A percentile compares a stretch with the other conserved stretches of the same genome.
Evolutionary conservation across 2,329 filamentous ascomycete genomes (phyloP).

Genomic region (Penicillium sp.): DNA sequence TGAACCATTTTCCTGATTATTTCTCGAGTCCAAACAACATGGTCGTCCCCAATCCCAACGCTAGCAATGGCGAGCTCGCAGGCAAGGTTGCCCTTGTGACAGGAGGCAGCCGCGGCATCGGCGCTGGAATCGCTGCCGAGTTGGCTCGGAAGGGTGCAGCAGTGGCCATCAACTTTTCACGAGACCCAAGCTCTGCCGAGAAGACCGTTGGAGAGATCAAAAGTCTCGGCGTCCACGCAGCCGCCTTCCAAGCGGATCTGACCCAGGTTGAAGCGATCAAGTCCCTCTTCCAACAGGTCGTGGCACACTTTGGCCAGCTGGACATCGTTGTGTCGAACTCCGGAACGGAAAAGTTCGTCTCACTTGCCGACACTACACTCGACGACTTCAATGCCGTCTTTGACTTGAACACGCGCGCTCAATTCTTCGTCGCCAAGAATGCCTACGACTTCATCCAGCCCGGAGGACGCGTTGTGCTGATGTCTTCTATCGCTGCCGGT

Average conservation of each 20-base stretch:
- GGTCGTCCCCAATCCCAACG: conserved; percentile 14
- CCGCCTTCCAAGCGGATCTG: conserved; percentile 63
- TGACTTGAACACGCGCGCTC: conserved; percentile 56
- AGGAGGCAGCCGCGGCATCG: conserved; percentile 38
- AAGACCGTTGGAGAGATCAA: conserved; percentile 62
- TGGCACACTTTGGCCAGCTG: conserved; percentile 48
- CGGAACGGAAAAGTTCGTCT: conserved; percentile 40
- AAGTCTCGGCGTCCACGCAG: conserved; percentile 56
- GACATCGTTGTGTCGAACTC: conserved; percentile 49
- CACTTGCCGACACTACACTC: conserved; percentile 20
- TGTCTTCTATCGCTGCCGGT: conserved; percentile 63
- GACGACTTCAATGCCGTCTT: conserved; percentile 49
- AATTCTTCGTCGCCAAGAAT: conserved; percentile 59
- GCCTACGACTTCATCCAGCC: conserved; percentile 64
- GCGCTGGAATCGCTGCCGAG: conserved; percentile 39
- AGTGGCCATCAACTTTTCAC: conserved; percentile 46
- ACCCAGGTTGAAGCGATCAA: conserved; percentile 58
- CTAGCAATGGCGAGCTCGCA: conserved; percentile 19
- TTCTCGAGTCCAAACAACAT: conserved; percentile 8
- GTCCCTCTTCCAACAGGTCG: conserved; percentile 57
- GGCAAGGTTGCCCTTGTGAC: conserved; percentile 38
- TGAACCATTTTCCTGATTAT: no score
- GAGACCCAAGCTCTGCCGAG: conserved; percentile 58
- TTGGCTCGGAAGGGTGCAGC: conserved; percentile 38
- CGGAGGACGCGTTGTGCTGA: conserved; percentile 68